Percentiles rank a stretch among this genome's conserved stretches.
Conservation (phyloP, 768 basidiomycete genomes). For the Strobilomyces echinocephalus region DNA sequence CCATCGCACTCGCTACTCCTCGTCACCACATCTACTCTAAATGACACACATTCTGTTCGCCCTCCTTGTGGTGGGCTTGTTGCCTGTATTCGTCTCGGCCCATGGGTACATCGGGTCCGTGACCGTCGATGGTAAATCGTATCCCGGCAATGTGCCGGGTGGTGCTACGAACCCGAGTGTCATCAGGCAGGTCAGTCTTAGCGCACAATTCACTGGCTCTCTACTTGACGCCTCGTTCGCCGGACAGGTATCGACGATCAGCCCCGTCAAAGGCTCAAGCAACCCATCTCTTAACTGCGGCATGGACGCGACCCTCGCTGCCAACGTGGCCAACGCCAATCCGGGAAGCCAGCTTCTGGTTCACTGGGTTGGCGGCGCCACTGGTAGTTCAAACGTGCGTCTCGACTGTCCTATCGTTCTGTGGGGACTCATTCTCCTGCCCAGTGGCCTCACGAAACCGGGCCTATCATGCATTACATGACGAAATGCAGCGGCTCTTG, state of each 20-base stretch:
- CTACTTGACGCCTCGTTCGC: background rate
- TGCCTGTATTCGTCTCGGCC: slow-evolving; percentile 24
- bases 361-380: slow-evolving; percentile 47
- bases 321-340: slow-evolving; percentile 48
- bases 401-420: background rate
- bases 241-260: slow-evolving; percentile 32
- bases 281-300: slow-evolving; percentile 63
- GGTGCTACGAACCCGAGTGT: slow-evolving; percentile 33
- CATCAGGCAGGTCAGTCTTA: slow-evolving; percentile 38
- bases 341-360: slow-evolving; percentile 53
- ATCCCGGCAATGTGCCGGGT: slow-evolving; percentile 30
- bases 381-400: slow-evolving; percentile 34
- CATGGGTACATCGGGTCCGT: slow-evolving; percentile 31
- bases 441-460: slow-evolving; percentile 54
- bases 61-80: slow-evolving; percentile 9
- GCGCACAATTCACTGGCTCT: background rate
- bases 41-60: slow-evolving; percentile 15
- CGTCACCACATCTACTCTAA: background rate
- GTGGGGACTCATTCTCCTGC: background rate
- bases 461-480: slow-evolving; percentile 74
- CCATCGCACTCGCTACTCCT: background rate
- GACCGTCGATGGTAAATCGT: slow-evolving; percentile 26
- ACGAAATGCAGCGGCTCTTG: slow-evolving; percentile 55
- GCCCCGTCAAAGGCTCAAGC: slow-evolving; percentile 51
- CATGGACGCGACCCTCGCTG: slow-evolving; percentile 43